phyloP scores from a whole-genome alignment of 2,329 filamentous ascomycete genomes.

The Sphaceloma murrayae region DNA sequence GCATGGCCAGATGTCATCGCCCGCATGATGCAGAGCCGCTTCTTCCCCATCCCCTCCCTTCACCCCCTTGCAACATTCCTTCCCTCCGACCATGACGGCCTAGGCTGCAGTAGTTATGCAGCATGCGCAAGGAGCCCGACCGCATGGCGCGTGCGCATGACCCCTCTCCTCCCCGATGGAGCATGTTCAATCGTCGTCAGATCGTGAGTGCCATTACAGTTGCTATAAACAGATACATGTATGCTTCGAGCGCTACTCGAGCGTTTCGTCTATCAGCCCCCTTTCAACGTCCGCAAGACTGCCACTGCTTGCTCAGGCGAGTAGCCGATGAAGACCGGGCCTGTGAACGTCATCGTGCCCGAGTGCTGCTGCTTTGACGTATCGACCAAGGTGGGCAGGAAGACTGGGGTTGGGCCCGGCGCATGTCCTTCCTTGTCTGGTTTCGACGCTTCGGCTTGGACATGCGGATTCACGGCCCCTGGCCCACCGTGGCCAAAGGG shows the following conservation, averaged over 20 bases:
- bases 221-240: not conserved
- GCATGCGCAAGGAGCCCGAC: not conserved
- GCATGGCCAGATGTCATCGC: conserved; percentile 4
- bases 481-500: conserved; percentile 39
- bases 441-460: not conserved
- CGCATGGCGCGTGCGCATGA: conserved; percentile 1
- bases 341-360: conserved; percentile 81
- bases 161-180: too few relatives aligned
- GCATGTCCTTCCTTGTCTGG: not conserved
- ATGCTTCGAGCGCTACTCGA: too few relatives aligned
- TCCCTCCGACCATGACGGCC: not conserved
- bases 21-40: too few relatives aligned
- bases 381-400: too few relatives aligned
- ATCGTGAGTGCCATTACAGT: too few relatives aligned
- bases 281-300: conserved; percentile 49
- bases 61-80: not conserved
- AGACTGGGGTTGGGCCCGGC: too few relatives aligned
- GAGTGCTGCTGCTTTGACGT: conserved; percentile 32
- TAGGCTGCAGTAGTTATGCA: not conserved
- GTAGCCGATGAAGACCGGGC: conserved; percentile 90
- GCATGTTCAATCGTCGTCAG: too few relatives aligned
- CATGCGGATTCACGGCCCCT: conserved; percentile 11
- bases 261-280: conserved; percentile 15
- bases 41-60: too few relatives aligned
- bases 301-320: conserved; percentile 70